phyloP scores from a whole-genome alignment of 2,329 filamentous ascomycete species.

The Coniella vitis region DNA sequence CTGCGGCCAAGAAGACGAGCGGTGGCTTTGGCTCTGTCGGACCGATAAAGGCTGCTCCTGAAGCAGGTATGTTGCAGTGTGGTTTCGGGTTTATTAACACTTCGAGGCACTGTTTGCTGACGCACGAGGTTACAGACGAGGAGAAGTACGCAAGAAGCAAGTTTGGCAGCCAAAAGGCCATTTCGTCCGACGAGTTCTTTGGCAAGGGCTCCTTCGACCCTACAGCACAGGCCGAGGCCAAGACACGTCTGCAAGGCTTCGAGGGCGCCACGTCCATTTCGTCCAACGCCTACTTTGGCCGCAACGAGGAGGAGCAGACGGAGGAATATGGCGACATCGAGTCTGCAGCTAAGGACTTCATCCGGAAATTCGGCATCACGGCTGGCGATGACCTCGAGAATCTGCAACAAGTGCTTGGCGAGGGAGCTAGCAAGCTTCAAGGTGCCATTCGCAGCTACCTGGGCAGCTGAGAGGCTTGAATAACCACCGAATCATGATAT shows the following conservation, averaged over 20 bases:
- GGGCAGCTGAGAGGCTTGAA: constrained; percentile 40
- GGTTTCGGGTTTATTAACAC: no score
- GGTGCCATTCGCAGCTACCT: constrained; percentile 62
- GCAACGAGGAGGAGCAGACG: constrained; percentile 66
- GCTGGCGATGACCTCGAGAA: constrained; percentile 95
- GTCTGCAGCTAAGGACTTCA: constrained; percentile 89
- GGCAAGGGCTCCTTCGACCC: constrained; percentile 84
- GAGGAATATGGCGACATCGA: constrained; percentile 91
- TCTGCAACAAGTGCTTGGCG: constrained; percentile 72
- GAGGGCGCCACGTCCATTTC: constrained; percentile 90
- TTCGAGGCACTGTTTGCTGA: constrained; percentile 21
- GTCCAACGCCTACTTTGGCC: constrained; percentile 95
- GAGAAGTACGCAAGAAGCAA: constrained; percentile 80
- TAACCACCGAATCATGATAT: not conserved
- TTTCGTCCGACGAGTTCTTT: constrained; percentile 98
- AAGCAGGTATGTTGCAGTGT: constrained; percentile 53
- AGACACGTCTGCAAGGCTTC: constrained; percentile 80
- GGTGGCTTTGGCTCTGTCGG: constrained; percentile 83
- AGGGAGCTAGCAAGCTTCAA: constrained; percentile 79
- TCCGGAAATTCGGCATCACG: constrained; percentile 90
- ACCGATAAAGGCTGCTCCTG: constrained; percentile 60
- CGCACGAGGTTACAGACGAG: constrained; percentile 40
- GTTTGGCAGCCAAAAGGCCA: constrained; percentile 89
- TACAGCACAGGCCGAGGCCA: constrained; percentile 73
- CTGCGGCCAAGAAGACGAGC: constrained; percentile 59